These are phyloP conservation scores for Penicillium frequentans DNA, from an alignment of 2,329 filamentous ascomycete genomes.

Conservation along the genomic window DNA sequence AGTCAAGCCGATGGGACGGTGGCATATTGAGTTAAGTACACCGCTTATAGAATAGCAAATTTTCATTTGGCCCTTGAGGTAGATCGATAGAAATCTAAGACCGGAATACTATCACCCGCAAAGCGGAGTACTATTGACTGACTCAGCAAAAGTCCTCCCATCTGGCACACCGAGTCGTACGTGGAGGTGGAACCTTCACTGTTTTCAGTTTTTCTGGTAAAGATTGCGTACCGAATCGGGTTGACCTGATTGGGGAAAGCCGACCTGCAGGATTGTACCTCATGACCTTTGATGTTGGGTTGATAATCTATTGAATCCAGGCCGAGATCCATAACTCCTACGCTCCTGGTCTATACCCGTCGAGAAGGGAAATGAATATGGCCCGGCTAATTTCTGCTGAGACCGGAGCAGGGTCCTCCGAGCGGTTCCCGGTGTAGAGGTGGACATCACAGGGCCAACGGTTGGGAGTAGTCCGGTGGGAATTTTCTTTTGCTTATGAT, in stretches of 20 bases:
- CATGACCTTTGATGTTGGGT: background rate
- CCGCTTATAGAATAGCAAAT: background rate
- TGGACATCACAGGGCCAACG: conserved; percentile 9
- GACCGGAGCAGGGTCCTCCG: conserved; percentile 28
- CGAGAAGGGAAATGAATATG: background rate
- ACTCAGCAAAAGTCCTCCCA: background rate
- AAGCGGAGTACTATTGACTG: background rate
- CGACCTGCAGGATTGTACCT: conserved; percentile 1
- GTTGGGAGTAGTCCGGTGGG: conserved; percentile 3
- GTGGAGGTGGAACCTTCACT: background rate
- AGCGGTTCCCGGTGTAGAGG: conserved; percentile 21
- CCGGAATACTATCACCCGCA: background rate
- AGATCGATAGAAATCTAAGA: too few species aligned
- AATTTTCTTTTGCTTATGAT: background rate
- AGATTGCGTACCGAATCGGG: conserved; percentile 4
- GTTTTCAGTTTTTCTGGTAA: background rate
- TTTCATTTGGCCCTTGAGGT: background rate
- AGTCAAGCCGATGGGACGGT: background rate
- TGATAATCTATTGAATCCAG: background rate
- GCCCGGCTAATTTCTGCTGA: conserved; percentile 14
- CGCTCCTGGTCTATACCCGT: background rate
- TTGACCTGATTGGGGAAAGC: conserved; percentile 10
- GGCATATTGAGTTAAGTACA: background rate
- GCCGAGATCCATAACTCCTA: background rate
- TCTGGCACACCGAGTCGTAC: background rate